Evolutionary conservation across 129 eudicot genomes (phyloP), one percentile per base, ranked within the genome.

Genomic region (Erigeron canadensis): DNA sequence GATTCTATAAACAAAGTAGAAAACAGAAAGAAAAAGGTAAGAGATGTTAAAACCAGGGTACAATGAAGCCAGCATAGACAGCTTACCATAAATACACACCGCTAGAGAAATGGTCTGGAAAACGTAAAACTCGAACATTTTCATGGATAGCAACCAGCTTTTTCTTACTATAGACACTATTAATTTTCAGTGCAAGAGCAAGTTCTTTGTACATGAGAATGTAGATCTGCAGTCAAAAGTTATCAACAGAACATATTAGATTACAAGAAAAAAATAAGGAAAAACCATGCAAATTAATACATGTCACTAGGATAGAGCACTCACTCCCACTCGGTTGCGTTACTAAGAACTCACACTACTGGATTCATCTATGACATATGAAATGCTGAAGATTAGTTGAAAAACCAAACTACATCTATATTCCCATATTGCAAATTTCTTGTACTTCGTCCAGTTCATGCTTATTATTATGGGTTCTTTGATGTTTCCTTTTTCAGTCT

Each of bases 201-300:
- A 94, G 93, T 80, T 94, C 98, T 84, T 94, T 94, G 79, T 94
- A 94, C 71, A 94, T 79, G 55, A 94, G 95, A 81, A 94, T 94
- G 81, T 89, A 94, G 12, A 94, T 81, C 98, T 94, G 95, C 83
- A 77, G 59, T 71, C 70, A 71, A 65, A 51, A 19, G 73, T 40
- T 68, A 47, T 5, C 56, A 60, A 65, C 44, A 58, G 10, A 60
- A 40, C 60, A 51, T 22, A 57, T 43, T 60, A 72, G 59, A 34
- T 51, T 11, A 42, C 45, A 43, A 51, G 23, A 47, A 73, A 37
- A 73, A 8, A 4, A 9, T n/a, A 72, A 19, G 18, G 19, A 8
- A 73, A 48, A 73, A 46, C 63, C 45, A 47, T 62, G 70, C 4
- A 17, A 5, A 47, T 4, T 57, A 22, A 7, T 42, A 13, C 21